phyloP scores from a whole-genome alignment of 1,284 basidiomycete species.

The Malassezia furfur region DNA sequence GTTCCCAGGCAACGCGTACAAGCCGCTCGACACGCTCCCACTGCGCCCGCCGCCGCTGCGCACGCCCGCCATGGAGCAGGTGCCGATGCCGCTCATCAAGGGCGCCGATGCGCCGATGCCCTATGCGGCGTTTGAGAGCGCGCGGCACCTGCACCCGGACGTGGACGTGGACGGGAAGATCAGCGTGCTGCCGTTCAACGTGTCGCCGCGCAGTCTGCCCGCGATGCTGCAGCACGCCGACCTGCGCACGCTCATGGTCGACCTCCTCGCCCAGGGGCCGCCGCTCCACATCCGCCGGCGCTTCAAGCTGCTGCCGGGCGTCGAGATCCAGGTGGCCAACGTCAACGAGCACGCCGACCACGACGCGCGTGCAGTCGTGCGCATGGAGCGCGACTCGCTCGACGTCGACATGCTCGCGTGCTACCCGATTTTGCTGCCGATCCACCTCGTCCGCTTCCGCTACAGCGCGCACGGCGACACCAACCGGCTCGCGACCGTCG shows the following conservation, averaged over 20 bases:
- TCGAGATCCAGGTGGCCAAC: conserved; percentile 17
- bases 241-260: conserved; percentile 7
- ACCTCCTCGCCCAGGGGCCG: conserved; percentile 11
- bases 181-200: conserved; percentile 13
- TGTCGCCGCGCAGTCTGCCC: conserved; percentile 8
- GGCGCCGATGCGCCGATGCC: conserved; percentile 4
- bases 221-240: background rate
- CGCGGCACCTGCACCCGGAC: conserved; percentile 10
- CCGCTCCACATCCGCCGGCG: conserved; percentile 9
- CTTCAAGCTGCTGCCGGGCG: conserved; percentile 12
- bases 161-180: conserved; percentile 7
- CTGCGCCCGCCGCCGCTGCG: conserved; percentile 5
- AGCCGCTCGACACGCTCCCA: conserved; percentile 12
- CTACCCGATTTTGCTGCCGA: conserved; percentile 15
- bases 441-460: conserved; percentile 14
- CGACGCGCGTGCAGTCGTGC: conserved; percentile 2
- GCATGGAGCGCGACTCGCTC: conserved; percentile 11
- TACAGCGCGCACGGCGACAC: conserved; percentile 12
- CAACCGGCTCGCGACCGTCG: conserved; percentile 10
- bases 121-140: conserved; percentile 5
- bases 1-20: conserved; percentile 14
- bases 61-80: background rate
- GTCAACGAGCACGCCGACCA: background rate
- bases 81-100: background rate
- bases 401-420: conserved; percentile 13